Evolutionary conservation across 306 rosid species (phyloP).

Genomic region (Delonix regia): DNA sequence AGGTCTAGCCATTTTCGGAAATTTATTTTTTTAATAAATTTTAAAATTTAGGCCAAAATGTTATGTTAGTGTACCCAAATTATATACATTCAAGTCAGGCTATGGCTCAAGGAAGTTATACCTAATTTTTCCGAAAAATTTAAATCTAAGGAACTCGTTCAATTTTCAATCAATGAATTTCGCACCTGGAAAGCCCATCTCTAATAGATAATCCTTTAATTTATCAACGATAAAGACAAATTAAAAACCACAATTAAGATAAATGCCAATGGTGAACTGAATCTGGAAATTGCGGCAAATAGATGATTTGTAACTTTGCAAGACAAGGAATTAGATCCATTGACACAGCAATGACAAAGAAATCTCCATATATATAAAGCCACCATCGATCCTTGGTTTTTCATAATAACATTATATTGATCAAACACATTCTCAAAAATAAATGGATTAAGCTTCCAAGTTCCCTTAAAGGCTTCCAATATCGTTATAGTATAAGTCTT

Average conservation of each 20-base stretch:
- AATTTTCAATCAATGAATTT: too few relatives aligned
- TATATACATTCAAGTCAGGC: too few relatives aligned
- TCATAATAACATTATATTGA: not conserved
- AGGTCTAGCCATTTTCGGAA: too few relatives aligned
- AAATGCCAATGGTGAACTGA: not conserved
- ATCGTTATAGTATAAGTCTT: constrained; percentile 1
- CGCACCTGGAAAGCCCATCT: not conserved
- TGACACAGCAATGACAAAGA: not conserved
- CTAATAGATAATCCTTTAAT: not conserved
- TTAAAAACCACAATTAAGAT: not conserved
- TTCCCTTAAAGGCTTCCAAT: constrained; percentile 1
- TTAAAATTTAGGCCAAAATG: too few relatives aligned
- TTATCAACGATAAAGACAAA: not conserved
- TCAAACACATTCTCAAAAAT: too few relatives aligned
- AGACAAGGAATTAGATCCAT: not conserved
- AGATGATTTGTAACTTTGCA: not conserved
- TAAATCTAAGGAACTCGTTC: too few relatives aligned
- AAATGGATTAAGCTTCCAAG: not conserved
- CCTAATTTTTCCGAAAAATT: too few relatives aligned
- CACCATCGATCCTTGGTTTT: not conserved
- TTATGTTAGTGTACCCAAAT: too few relatives aligned
- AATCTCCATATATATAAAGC: not conserved
- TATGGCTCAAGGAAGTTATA: too few relatives aligned
- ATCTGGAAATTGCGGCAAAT: not conserved
- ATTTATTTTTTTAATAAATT: too few relatives aligned